A percentile compares a stretch with the other conserved stretches of the same genome.
Conservation (phyloP, 2,329 filamentous ascomycete species). For the Sarocladiaceae sp. region DNA sequence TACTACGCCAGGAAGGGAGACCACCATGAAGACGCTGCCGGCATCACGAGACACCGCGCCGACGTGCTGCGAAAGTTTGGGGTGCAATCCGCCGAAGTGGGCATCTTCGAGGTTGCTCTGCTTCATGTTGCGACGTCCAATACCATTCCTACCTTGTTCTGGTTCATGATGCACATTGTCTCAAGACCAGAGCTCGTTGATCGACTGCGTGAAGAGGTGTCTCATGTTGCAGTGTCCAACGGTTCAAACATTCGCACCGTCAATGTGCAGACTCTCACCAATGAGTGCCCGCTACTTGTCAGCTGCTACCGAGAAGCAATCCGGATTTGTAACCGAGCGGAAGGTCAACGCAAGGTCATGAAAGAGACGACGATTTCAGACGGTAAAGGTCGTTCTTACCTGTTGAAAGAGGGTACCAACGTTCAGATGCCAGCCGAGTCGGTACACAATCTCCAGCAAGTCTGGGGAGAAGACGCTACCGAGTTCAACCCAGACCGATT, state of each 20-base stretch:
- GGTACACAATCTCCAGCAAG: no score
- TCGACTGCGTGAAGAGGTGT: slow-evolving; percentile 25
- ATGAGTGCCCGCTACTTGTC: slow-evolving; percentile 35
- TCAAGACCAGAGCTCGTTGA: slow-evolving; percentile 19
- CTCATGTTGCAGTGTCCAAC: neutral
- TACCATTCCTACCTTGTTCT: slow-evolving; percentile 31
- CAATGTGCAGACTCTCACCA: slow-evolving; percentile 28
- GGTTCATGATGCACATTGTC: slow-evolving; percentile 28
- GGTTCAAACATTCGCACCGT: slow-evolving; percentile 18
- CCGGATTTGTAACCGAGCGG: slow-evolving; percentile 23
- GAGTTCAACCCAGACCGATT: slow-evolving; percentile 11
- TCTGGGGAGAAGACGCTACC: no score
- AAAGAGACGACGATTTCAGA: slow-evolving; percentile 28
- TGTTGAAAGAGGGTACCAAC: no score
- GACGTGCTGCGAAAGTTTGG: slow-evolving; percentile 23
- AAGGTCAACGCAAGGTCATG: slow-evolving; percentile 21
- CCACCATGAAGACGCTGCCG: slow-evolving; percentile 20
- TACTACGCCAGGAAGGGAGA: slow-evolving; percentile 26
- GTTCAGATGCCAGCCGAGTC: no score
- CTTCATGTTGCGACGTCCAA: slow-evolving; percentile 27
- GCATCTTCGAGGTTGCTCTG: slow-evolving; percentile 25
- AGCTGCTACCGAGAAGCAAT: slow-evolving; percentile 39
- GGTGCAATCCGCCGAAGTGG: slow-evolving; percentile 20
- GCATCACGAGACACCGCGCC: slow-evolving; percentile 23
- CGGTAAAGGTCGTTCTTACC: slow-evolving; percentile 16